Evolutionary conservation across 257 asterid species (phyloP), one percentile per base, ranked within the genome.

Genomic region (Solanum raphanifolium): DNA sequence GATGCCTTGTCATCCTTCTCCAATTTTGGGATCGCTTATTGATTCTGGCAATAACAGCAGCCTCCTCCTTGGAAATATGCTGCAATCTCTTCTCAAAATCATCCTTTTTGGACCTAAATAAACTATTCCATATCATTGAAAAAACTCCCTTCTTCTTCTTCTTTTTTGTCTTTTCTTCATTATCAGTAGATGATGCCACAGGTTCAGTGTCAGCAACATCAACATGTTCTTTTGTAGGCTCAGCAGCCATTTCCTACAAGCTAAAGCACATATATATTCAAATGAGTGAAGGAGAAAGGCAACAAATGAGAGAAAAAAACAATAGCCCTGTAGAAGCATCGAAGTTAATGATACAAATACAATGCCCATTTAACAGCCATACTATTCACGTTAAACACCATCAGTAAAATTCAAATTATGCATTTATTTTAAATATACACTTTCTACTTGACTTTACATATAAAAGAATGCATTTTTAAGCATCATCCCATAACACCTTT

Each of bases 71-170:
- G 34, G 96, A 91, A 90, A 97, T 95, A 86, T 95, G 90, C 90
- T 95, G 89, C 94, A 97, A 90, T 89, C 98, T 92, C 93, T 95
- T 95, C 92, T 95, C 99, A 83, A 95, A 95, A 93, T 97, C 98
- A 78, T 94, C 96, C 79, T 94, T 93, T 41, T 83, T 92, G 35
- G 88, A 88, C 90, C 98, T 91, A 88, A 93, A 93, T 86, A 97
- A 72, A 36, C 93, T 92, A 90, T 90, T 91, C 98, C 98, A 97
- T 76, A 95, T 82, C 91, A 95, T 95, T 29, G 98, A 94, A 25
- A 97, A 74, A 82, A 94, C 31, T 41, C 99, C 98, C 89, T 91
- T 93, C 89, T 92, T 94, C 91, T 95, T 93, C 91, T 94, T 91
- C 88, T 90, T 88, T 36, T 83, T 87, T 84, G 86, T 91, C 88